Conservation (phyloP, 192 early-diverging fungal species). For the Rhizophlyctis rosea region DNA sequence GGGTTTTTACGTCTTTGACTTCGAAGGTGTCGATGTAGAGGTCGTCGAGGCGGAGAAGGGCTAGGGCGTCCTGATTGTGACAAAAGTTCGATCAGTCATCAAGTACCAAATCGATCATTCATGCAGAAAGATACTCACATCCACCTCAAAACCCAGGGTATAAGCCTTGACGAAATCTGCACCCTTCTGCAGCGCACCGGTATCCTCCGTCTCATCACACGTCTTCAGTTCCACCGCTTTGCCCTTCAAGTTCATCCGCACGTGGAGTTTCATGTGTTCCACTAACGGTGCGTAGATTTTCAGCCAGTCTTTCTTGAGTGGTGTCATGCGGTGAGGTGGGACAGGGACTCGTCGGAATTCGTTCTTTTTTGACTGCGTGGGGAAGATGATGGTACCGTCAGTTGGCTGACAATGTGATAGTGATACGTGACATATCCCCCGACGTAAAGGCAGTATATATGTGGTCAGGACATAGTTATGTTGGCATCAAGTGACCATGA, state of each 20-base stretch:
- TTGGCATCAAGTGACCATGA: conserved; percentile 11
- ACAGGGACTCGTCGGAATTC: conserved; percentile 80
- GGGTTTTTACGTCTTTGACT: conserved; percentile 95
- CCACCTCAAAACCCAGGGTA: conserved; percentile 88
- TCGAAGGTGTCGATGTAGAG: conserved; percentile 96
- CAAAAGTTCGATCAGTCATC: neutral
- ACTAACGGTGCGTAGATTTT: conserved; percentile 97
- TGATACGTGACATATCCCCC: too few relatives aligned
- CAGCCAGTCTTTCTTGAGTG: conserved; percentile 89
- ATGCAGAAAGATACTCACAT: conserved; percentile 15
- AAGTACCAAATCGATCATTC: conserved; percentile 1
- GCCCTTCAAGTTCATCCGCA: conserved; percentile 89
- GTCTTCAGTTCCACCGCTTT: conserved; percentile 87
- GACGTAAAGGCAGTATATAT: neutral
- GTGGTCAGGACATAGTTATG: conserved; percentile 12
- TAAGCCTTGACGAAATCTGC: conserved; percentile 96
- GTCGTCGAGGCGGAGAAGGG: conserved; percentile 93
- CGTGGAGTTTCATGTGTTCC: conserved; percentile 91
- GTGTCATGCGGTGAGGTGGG: conserved; percentile 89
- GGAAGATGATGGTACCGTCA: conserved; percentile 5
- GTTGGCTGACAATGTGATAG: too few relatives aligned
- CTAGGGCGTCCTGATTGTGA: conserved; percentile 75
- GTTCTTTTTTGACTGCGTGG: conserved; percentile 14
- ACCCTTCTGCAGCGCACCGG: conserved; percentile 90
- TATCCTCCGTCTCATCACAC: conserved; percentile 80